A percentile compares a stretch with the other conserved stretches of the same genome.
phyloP scores from a whole-genome alignment of 331 rosid genomes.

The Stylosanthes scabra region DNA sequence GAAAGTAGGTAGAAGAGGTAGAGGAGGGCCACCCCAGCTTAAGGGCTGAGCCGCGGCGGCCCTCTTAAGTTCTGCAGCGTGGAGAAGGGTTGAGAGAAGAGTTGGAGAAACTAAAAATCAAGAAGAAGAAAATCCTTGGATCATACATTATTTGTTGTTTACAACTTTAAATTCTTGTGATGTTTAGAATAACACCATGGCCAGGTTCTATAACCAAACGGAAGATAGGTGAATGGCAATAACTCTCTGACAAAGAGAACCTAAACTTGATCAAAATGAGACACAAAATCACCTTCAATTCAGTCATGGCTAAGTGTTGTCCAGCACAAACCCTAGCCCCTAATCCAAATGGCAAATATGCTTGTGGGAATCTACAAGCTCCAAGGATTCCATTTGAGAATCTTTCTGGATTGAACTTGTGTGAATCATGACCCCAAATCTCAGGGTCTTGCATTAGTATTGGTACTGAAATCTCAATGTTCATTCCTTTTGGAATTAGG shows the following conservation, averaged over 20 bases:
- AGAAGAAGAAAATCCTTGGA: not conserved
- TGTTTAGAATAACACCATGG: conserved; percentile 57
- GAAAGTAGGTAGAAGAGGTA: too few species aligned
- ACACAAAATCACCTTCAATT: conserved; percentile 62
- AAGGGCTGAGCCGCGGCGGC: too few species aligned
- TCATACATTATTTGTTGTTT: not conserved
- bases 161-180: conserved; percentile 41
- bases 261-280: conserved; percentile 57
- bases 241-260: conserved; percentile 54
- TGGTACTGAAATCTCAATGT: conserved; percentile 58
- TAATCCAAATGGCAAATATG: conserved; percentile 68
- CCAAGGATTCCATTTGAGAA: conserved; percentile 54
- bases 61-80: too few species aligned
- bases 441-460: conserved; percentile 49
- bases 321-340: conserved; percentile 69
- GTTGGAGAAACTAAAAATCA: too few species aligned
- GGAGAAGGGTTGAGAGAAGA: too few species aligned
- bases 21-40: too few species aligned
- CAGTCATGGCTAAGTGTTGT: conserved; percentile 65
- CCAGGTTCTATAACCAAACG: conserved; percentile 57
- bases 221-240: conserved; percentile 59
- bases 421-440: conserved; percentile 67
- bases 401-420: conserved; percentile 67
- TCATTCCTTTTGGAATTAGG: conserved; percentile 65
- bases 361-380: conserved; percentile 62